Conservation (phyloP, 2,329 filamentous ascomycete species). For the Elsinoe batatas region DNA sequence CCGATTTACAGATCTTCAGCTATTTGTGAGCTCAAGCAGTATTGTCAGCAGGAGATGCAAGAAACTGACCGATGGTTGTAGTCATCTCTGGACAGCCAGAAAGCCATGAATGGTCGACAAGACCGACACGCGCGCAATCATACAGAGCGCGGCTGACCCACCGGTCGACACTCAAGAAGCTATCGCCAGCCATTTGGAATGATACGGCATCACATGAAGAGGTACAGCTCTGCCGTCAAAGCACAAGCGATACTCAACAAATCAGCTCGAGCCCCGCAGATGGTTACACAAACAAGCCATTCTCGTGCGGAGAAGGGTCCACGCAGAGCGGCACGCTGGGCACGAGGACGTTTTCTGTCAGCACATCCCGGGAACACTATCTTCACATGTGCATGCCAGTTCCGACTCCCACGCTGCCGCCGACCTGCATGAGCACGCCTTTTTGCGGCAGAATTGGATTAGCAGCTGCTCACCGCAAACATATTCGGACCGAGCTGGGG, state of each 20-base stretch:
- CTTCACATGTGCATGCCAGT: neutral
- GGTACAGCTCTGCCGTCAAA: neutral
- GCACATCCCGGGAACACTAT: neutral
- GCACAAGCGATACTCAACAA: neutral
- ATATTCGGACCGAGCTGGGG: no score
- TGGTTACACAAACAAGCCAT: slow-evolving; percentile 1
- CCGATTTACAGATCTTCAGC: neutral
- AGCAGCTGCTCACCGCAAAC: no score
- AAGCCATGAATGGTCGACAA: neutral
- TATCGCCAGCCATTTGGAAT: neutral
- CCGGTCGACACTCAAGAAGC: neutral
- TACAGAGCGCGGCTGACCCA: neutral
- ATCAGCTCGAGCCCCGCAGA: neutral
- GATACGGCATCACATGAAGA: neutral
- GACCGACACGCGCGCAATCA: neutral
- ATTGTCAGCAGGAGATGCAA: neutral
- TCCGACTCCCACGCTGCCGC: neutral
- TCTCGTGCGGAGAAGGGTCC: neutral
- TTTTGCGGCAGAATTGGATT: no score
- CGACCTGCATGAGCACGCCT: neutral
- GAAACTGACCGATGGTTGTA: neutral
- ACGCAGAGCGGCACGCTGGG: neutral
- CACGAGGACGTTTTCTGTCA: slow-evolving; percentile 2
- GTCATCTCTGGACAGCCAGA: slow-evolving; percentile 2
- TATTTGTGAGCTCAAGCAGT: neutral